Evolutionary conservation across 2,329 filamentous ascomycete genomes (phyloP).

Genomic region (Colletotrichum karsti): DNA sequence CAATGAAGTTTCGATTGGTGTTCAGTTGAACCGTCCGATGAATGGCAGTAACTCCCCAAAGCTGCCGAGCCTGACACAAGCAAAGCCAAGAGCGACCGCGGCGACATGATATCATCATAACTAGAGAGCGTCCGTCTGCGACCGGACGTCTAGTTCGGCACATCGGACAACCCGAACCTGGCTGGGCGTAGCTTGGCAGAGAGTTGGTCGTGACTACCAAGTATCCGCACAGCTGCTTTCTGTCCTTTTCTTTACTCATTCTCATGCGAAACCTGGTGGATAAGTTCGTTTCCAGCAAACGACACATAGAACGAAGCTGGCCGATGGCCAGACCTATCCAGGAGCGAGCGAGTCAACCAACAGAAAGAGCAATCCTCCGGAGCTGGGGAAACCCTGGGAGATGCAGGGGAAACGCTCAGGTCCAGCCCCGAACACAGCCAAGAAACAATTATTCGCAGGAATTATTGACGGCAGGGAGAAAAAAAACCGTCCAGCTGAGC

Average conservation of each 20-base stretch:
- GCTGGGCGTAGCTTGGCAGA: not conserved
- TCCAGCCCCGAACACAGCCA: not conserved
- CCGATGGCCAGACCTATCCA: not conserved
- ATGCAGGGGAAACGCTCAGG: not conserved
- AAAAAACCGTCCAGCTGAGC: not conserved
- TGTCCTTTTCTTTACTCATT: not conserved
- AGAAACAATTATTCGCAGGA: not conserved
- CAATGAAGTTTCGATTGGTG: not conserved
- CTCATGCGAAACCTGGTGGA: not conserved
- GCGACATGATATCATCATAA: not conserved
- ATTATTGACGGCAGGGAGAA: not conserved
- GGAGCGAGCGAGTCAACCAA: not conserved
- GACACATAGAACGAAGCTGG: not conserved
- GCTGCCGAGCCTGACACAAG: not conserved
- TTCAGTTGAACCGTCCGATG: constrained; percentile 1
- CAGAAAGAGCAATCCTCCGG: too few species aligned
- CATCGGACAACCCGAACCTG: not conserved
- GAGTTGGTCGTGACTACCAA: not conserved
- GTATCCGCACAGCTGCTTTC: not conserved
- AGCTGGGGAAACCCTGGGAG: constrained; percentile 1
- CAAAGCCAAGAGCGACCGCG: not conserved
- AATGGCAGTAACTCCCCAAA: not conserved
- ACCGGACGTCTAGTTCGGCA: not conserved
- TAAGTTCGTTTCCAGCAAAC: not conserved
- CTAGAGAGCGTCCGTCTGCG: not conserved